A percentile compares a stretch with the other conserved stretches of the same genome.
Evolutionary conservation across 805 yeast species (phyloP).

Genomic region (Sporopachydermia lactativora): DNA sequence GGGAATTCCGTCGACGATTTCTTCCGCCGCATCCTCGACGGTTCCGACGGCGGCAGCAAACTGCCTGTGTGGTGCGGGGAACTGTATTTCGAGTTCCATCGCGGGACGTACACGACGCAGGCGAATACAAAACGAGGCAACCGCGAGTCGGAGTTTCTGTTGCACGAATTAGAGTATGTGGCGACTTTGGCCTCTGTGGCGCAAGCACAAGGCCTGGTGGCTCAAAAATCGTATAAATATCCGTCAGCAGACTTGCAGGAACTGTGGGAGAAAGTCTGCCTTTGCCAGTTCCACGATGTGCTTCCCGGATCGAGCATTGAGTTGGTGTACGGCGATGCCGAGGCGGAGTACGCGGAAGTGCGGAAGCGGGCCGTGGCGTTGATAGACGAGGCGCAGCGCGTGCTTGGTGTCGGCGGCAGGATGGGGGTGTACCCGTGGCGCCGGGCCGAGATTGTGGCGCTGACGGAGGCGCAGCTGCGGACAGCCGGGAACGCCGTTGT

Average conservation of each 20-base stretch:
- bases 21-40: slow-evolving; percentile 47
- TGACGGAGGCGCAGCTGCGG: slow-evolving; percentile 12
- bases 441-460: slow-evolving; percentile 30
- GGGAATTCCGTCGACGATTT: slow-evolving; percentile 75
- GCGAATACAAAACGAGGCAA: slow-evolving; percentile 73
- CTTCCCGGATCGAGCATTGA: slow-evolving; percentile 94
- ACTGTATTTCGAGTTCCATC: slow-evolving; percentile 83
- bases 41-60: slow-evolving; percentile 47
- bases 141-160: slow-evolving; percentile 58
- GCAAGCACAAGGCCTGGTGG: slow-evolving; percentile 17
- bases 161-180: slow-evolving; percentile 76
- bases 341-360: slow-evolving; percentile 55
- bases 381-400: slow-evolving; percentile 34
- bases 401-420: slow-evolving; percentile 21
- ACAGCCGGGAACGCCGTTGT: not conserved
- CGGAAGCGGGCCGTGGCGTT: slow-evolving; percentile 38
- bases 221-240: slow-evolving; percentile 41
- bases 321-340: slow-evolving; percentile 84
- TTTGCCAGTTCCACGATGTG: slow-evolving; percentile 97
- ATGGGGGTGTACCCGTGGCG: slow-evolving; percentile 58
- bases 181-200: slow-evolving; percentile 59
- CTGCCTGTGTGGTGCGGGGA: slow-evolving; percentile 91
- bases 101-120: slow-evolving; percentile 95
- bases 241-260: slow-evolving; percentile 55
- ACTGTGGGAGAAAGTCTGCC: slow-evolving; percentile 78